These are phyloP conservation scores for Boletellus deceptivus DNA, from an alignment of 1,284 basidiomycete species.

Conservation along the genomic window DNA sequence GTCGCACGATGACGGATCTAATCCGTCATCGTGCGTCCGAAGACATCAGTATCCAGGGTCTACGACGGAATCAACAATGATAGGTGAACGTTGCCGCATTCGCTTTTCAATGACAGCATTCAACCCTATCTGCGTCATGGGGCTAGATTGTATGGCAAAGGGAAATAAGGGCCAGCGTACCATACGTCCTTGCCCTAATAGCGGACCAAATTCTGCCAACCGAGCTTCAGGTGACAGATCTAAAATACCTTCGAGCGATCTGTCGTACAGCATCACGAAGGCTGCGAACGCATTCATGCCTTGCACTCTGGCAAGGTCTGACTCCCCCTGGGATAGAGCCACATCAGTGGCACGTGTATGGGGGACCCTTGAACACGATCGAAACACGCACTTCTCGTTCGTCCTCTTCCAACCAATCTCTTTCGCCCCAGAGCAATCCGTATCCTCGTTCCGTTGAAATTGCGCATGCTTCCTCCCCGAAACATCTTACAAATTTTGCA, in stretches of 20 bases:
- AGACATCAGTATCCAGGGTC: constrained; percentile 15
- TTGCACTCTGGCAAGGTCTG: constrained; percentile 46
- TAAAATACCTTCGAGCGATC: constrained; percentile 54
- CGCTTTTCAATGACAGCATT: constrained; percentile 42
- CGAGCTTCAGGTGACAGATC: constrained; percentile 49
- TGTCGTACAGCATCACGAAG: constrained; percentile 55
- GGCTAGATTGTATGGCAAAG: constrained; percentile 8
- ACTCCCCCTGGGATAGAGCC: constrained; percentile 47
- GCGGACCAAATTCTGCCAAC: constrained; percentile 41
- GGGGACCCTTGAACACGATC: constrained; percentile 10
- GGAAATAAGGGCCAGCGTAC: constrained; percentile 39
- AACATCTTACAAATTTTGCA: constrained; percentile 50
- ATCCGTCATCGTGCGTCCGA: constrained; percentile 6
- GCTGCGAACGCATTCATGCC: constrained; percentile 71
- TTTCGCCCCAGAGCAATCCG: constrained; percentile 50
- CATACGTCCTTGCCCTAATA: constrained; percentile 52
- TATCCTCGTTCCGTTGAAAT: constrained; percentile 40
- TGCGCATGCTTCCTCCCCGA: constrained; percentile 53
- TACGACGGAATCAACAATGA: constrained; percentile 8
- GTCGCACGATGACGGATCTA: constrained; percentile 9
- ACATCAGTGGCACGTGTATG: constrained; percentile 14
- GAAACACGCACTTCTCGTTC: constrained; percentile 45
- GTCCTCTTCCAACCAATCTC: constrained; percentile 59
- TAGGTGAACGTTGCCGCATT: constrained; percentile 29
- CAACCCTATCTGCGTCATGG: constrained; percentile 30